Evolutionary conservation across 1,139 yeast species (phyloP).

Genomic region (Yarrowia galli): DNA sequence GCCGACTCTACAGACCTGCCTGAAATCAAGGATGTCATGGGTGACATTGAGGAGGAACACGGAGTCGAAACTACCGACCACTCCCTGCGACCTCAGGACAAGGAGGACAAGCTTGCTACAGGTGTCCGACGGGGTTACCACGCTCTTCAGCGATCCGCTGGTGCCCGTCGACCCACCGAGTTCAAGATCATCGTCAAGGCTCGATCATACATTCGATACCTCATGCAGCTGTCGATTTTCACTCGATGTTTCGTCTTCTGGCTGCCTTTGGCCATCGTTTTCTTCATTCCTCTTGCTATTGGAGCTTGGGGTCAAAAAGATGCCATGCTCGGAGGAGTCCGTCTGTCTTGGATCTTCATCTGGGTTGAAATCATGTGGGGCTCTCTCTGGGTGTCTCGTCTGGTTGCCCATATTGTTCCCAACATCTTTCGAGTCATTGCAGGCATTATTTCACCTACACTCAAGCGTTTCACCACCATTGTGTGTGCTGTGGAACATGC

Average conservation of each 20-base stretch:
- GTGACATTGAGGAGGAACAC: slow-evolving; percentile 18
- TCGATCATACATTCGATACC: slow-evolving; percentile 19
- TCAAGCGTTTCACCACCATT: slow-evolving; percentile 51
- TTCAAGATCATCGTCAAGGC: slow-evolving; percentile 33
- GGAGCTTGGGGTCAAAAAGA: slow-evolving; percentile 52
- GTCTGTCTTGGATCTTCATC: slow-evolving; percentile 54
- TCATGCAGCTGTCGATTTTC: slow-evolving; percentile 42
- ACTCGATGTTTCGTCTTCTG: slow-evolving; percentile 52
- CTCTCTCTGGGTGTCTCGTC: slow-evolving; percentile 51
- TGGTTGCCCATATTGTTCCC: slow-evolving; percentile 52
- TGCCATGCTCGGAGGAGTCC: slow-evolving; percentile 50
- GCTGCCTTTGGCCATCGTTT: slow-evolving; percentile 52
- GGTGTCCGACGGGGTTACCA: slow-evolving; percentile 36
- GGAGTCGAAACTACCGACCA: slow-evolving; percentile 15
- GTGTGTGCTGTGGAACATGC: slow-evolving; percentile 52
- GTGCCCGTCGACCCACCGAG: slow-evolving; percentile 19
- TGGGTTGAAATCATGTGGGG: slow-evolving; percentile 57
- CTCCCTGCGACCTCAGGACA: slow-evolving; percentile 20
- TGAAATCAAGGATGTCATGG: slow-evolving; percentile 30
- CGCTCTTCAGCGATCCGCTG: slow-evolving; percentile 7
- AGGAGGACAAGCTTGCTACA: slow-evolving; percentile 18
- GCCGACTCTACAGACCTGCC: slow-evolving; percentile 21
- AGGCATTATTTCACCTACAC: slow-evolving; percentile 51
- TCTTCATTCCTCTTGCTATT: slow-evolving; percentile 53
- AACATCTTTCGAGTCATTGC: slow-evolving; percentile 46